phyloP scores from a whole-genome alignment of 148 eudicot genomes.

The Hydrangea macrophylla region DNA sequence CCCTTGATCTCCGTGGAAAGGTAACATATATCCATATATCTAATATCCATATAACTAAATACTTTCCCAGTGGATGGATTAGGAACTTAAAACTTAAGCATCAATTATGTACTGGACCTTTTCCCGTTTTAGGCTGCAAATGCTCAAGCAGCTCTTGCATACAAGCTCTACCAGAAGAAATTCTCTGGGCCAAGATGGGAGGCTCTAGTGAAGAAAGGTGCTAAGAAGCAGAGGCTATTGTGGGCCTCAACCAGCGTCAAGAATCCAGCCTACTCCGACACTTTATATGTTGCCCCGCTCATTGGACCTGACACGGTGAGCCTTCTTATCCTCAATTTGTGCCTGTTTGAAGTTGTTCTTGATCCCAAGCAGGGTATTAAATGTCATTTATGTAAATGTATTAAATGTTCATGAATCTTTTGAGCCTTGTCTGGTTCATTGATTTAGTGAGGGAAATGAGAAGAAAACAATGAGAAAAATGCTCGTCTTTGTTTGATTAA shows the following conservation, averaged over 20 bases:
- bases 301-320: conserved; percentile 93
- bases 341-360: neutral
- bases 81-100: neutral
- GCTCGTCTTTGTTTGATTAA: no score
- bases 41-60: neutral
- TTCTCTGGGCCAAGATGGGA: conserved; percentile 99
- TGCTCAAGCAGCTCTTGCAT: conserved; percentile 92
- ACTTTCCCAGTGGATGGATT: neutral
- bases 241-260: conserved; percentile 99
- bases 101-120: neutral
- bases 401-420: no score
- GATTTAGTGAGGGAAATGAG: no score
- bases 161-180: conserved; percentile 83
- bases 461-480: no score
- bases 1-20: conserved; percentile 93
- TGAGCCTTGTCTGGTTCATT: no score
- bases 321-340: conserved; percentile 6
- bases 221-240: conserved; percentile 91
- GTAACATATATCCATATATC: conserved; percentile 31
- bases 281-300: conserved; percentile 86
- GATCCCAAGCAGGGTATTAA: neutral
- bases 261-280: conserved; percentile 95
- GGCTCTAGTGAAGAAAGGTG: conserved; percentile 91
- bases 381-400: neutral
- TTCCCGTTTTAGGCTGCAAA: conserved; percentile 72